Conservation (phyloP, 108 stramenopile species). For the Fistulifera pelliculosa region DNA sequence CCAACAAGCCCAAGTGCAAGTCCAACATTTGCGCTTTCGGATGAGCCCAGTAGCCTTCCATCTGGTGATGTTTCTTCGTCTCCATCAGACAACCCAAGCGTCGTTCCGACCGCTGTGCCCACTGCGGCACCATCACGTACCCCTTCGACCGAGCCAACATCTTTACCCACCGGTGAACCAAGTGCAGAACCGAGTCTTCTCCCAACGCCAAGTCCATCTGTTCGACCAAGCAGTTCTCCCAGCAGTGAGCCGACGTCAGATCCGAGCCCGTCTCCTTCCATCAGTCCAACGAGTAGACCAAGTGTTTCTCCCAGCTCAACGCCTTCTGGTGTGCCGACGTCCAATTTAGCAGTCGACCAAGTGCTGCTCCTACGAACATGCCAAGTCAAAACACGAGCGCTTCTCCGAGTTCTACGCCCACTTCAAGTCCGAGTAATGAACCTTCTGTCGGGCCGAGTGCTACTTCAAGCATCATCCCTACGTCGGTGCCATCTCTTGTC, state of each 20-base stretch:
- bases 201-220: not conserved
- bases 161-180: not conserved
- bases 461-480: too few species aligned
- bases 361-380: too few species aligned
- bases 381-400: too few species aligned
- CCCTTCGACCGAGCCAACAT: not conserved
- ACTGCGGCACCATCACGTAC: not conserved
- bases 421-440: too few species aligned
- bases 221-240: not conserved
- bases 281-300: not conserved
- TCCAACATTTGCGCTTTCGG: not conserved
- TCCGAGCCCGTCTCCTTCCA: constrained; percentile 1
- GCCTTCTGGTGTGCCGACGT: not conserved
- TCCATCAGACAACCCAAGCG: not conserved
- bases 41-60: not conserved
- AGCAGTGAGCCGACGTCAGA: not conserved
- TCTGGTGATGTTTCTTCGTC: not conserved
- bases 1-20: not conserved
- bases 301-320: not conserved
- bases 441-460: too few species aligned
- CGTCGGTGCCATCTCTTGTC: too few species aligned
- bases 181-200: not conserved
- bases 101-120: not conserved
- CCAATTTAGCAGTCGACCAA: not conserved
- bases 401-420: too few species aligned